phyloP scores from a whole-genome alignment of 306 rosid species.

The Vigna unguiculata region DNA sequence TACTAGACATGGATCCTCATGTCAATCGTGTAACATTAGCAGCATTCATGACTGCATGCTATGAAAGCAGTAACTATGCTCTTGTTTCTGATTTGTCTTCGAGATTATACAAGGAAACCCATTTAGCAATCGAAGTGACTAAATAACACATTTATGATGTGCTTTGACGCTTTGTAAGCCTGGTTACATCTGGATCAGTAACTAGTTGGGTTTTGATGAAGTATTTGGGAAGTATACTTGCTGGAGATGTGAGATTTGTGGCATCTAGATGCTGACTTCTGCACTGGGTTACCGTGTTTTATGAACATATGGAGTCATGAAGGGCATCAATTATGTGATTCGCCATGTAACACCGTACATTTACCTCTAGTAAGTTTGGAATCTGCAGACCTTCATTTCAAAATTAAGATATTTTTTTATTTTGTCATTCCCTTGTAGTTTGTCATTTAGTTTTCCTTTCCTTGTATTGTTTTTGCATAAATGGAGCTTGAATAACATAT shows the following conservation, averaged over 20 bases:
- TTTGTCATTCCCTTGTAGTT: too few species aligned
- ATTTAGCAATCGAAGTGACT: constrained; percentile 37
- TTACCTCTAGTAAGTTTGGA: constrained; percentile 6
- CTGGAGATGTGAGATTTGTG: constrained; percentile 14
- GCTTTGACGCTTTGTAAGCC: not conserved
- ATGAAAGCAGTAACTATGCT: constrained; percentile 80
- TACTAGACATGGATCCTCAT: constrained; percentile 65
- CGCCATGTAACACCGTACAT: constrained; percentile 19
- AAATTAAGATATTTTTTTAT: not conserved
- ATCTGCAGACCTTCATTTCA: not conserved
- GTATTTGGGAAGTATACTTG: constrained; percentile 8
- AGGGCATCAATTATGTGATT: not conserved
- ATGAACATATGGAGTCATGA: constrained; percentile 14
- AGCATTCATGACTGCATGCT: constrained; percentile 81
- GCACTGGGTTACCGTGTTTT: not conserved
- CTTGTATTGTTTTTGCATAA: too few species aligned
- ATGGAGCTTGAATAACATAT: too few species aligned
- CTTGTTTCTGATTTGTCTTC: constrained; percentile 77
- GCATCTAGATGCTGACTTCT: constrained; percentile 22
- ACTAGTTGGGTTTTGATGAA: constrained; percentile 18
- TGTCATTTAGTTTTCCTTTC: too few species aligned
- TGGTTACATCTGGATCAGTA: constrained; percentile 18
- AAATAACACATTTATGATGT: constrained; percentile 25
- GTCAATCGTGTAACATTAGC: constrained; percentile 81
- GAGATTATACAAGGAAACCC: constrained; percentile 63